These are phyloP conservation scores for Cercospora sp. DNA, from an alignment of 2,329 filamentous ascomycete genomes.

Conservation along the genomic window DNA sequence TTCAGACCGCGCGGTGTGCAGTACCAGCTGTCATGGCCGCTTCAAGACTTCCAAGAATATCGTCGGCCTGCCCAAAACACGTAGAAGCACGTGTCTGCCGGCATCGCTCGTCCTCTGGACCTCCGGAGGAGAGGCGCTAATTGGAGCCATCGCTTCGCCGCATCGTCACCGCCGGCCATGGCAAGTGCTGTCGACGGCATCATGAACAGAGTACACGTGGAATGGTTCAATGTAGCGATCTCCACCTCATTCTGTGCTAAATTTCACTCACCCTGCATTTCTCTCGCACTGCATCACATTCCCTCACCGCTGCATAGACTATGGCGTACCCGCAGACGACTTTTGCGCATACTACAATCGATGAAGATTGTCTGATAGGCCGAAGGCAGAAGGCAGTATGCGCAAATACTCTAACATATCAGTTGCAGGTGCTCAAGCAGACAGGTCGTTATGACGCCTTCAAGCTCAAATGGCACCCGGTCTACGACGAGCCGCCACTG, in stretches of 20 bases:
- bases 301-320: background rate
- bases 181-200: background rate
- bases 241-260: background rate
- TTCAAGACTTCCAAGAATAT: background rate
- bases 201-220: background rate
- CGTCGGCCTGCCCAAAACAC: background rate
- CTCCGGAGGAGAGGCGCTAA: background rate
- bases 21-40: background rate
- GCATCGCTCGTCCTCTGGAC: background rate
- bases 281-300: background rate
- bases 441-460: constrained; percentile 59
- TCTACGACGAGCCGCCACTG: constrained; percentile 53
- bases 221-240: background rate
- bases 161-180: background rate
- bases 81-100: background rate
- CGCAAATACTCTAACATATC: constrained; percentile 51
- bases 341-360: constrained; percentile 36
- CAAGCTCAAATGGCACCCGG: constrained; percentile 57
- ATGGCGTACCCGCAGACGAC: constrained; percentile 48
- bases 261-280: background rate
- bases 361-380: constrained; percentile 38
- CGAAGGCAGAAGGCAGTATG: constrained; percentile 46
- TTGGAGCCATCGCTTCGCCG: background rate
- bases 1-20: background rate
- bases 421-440: constrained; percentile 54